Percentiles rank a stretch among this genome's conserved stretches.
Evolutionary conservation across 306 rosid genomes (phyloP).

Genomic region (Medicago lupulina): DNA sequence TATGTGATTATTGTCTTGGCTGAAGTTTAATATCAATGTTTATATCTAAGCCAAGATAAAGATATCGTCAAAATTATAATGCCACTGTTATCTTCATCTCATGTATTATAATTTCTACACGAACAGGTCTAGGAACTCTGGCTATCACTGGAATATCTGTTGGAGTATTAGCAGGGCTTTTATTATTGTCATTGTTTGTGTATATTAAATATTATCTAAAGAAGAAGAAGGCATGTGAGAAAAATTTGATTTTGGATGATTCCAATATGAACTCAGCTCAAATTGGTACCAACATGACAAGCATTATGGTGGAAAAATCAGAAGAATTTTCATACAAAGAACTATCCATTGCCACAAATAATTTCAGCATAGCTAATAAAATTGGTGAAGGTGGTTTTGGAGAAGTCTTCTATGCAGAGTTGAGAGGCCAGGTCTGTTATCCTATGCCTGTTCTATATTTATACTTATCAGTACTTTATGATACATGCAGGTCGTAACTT

Average conservation of each 20-base stretch:
- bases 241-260: neutral
- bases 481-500: too few species aligned
- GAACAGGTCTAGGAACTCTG: slow-evolving; percentile 19
- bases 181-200: neutral
- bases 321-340: slow-evolving; percentile 76
- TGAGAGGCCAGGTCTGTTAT: slow-evolving; percentile 83
- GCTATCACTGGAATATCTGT: neutral
- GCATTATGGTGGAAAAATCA: slow-evolving; percentile 63
- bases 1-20: neutral
- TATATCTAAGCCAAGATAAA: too few species aligned
- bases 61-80: neutral
- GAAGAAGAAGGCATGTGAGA: neutral
- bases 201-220: neutral
- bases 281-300: neutral
- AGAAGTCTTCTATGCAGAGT: slow-evolving; percentile 61
- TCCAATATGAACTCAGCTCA: neutral
- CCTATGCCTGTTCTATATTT: neutral
- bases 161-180: slow-evolving; percentile 32
- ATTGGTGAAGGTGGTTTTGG: slow-evolving; percentile 73
- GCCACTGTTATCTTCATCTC: neutral
- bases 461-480: too few species aligned
- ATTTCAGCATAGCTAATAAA: slow-evolving; percentile 73
- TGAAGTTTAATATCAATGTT: neutral
- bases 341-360: slow-evolving; percentile 70
- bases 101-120: too few species aligned